phyloP scores from a whole-genome alignment of 305 asterid species.

The Salvia sclarea region DNA sequence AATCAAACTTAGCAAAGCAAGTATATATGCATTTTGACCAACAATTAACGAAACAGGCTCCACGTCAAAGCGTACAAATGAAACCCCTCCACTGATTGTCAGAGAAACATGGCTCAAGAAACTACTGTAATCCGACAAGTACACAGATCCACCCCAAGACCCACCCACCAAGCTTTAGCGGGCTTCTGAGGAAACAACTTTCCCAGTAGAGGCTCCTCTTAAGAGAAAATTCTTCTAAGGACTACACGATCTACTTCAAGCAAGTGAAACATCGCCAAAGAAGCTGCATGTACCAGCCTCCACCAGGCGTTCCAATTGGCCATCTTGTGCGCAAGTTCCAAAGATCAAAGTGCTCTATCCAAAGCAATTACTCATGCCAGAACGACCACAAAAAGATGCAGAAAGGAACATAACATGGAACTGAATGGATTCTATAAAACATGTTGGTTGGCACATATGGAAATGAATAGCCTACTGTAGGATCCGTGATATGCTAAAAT shows the following conservation, averaged over 20 bases:
- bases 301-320: background rate
- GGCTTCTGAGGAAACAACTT: conserved; percentile 14
- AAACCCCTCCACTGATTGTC: conserved; percentile 8
- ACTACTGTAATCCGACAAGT: conserved; percentile 25
- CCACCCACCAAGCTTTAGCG: conserved; percentile 21
- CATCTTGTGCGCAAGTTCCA: background rate
- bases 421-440: conserved; percentile 1
- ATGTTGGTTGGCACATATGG: conserved; percentile 11
- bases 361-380: conserved; percentile 21
- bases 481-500: conserved; percentile 10
- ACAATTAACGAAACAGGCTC: conserved; percentile 20
- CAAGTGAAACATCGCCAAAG: conserved; percentile 24
- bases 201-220: conserved; percentile 18
- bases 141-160: conserved; percentile 20
- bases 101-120: conserved; percentile 19
- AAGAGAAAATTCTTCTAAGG: background rate
- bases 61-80: background rate
- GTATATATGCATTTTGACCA: conserved; percentile 25
- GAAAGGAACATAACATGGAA: background rate
- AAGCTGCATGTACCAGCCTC: background rate
- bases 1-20: conserved; percentile 18
- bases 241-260: conserved; percentile 16
- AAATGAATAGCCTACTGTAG: conserved; percentile 12
- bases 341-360: conserved; percentile 11
- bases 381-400: conserved; percentile 15